Percentiles rank a stretch among this genome's conserved stretches.
phyloP scores from a whole-genome alignment of 2,329 filamentous ascomycete genomes.

The Fusarium denticulatum region DNA sequence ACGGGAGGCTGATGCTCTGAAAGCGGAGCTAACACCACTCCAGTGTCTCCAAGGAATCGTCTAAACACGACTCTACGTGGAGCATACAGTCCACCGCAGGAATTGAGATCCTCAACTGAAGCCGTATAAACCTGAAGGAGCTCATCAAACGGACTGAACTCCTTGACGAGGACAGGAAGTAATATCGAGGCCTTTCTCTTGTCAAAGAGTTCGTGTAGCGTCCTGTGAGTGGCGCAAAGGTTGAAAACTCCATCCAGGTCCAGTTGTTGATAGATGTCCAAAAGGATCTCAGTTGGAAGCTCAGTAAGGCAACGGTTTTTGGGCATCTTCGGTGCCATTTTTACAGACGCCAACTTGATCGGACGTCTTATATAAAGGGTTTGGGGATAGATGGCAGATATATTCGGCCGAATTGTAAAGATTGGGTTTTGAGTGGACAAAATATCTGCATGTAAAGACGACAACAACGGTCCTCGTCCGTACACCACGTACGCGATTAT shows the following conservation, averaged over 20 bases:
- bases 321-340: slow-evolving; percentile 32
- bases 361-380: neutral
- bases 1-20: slow-evolving; percentile 10
- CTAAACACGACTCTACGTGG: slow-evolving; percentile 53
- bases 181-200: slow-evolving; percentile 55
- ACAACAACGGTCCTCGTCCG: neutral
- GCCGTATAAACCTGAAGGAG: slow-evolving; percentile 60
- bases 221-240: slow-evolving; percentile 51
- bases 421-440: neutral
- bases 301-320: slow-evolving; percentile 38
- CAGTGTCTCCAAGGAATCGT: slow-evolving; percentile 48
- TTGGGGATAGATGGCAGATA: neutral
- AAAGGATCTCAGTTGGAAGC: slow-evolving; percentile 58
- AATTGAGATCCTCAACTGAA: slow-evolving; percentile 49
- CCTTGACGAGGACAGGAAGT: slow-evolving; percentile 52
- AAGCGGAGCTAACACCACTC: slow-evolving; percentile 40
- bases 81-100: slow-evolving; percentile 49
- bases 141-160: slow-evolving; percentile 57
- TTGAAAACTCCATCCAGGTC: slow-evolving; percentile 54
- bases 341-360: neutral
- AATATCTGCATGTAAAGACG: slow-evolving; percentile 4
- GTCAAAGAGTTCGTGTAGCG: slow-evolving; percentile 54
- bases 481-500: slow-evolving; percentile 1
- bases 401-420: neutral
- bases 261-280: slow-evolving; percentile 59